Evolutionary conservation across 2,329 filamentous ascomycete genomes (phyloP), one percentile per base, ranked within the genome.

Genomic region (Knoxdaviesia capensis): DNA sequence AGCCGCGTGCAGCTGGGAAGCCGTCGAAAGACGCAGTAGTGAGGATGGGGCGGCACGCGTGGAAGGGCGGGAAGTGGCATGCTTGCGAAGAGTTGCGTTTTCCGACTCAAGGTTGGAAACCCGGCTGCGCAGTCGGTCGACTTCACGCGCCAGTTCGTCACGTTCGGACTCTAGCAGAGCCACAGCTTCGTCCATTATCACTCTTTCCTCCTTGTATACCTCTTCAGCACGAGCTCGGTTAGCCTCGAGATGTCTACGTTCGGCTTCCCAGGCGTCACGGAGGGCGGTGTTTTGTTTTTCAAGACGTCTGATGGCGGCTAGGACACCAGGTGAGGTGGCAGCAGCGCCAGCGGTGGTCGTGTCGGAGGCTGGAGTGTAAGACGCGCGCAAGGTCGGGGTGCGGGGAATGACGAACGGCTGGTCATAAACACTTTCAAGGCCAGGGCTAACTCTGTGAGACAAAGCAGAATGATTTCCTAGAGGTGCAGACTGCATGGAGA

Each of bases 181-280:
- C 11, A 64, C 59, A 46, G 69, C 63, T 35, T 67, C 63, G 41
- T 70, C 65, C 63, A 71, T 70, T 43, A 71, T 59, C 40, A 56
- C 57, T 6, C 66, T 63, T 49, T 72, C 68, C 48, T 70, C 66
- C 46, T 63, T 63, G 49, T 71, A 71, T n/a, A 71, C 63, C 50
- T 69, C 64, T 48, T 71, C 69, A 4, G 64, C 68, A 9, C 66
- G 63, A 38, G 62, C 61, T 7, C 68, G 63, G 46, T 66, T 69
- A 6, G 66, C 66, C 49, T 72, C 68, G 43, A 72, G 57, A 43
- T 70, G 62, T 40, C 62, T 64, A 33, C 68, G 63, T 51, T 73
- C 68, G 7, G 64, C 63, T 49, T 68, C 65, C 66, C 67, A 70
- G 20, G 62, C 65, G 44, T 68, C 65, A 29, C 62, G 56, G 36